Conservation (phyloP, 2,329 filamentous ascomycete species). For the Aaosphaeria pasadenensis region DNA sequence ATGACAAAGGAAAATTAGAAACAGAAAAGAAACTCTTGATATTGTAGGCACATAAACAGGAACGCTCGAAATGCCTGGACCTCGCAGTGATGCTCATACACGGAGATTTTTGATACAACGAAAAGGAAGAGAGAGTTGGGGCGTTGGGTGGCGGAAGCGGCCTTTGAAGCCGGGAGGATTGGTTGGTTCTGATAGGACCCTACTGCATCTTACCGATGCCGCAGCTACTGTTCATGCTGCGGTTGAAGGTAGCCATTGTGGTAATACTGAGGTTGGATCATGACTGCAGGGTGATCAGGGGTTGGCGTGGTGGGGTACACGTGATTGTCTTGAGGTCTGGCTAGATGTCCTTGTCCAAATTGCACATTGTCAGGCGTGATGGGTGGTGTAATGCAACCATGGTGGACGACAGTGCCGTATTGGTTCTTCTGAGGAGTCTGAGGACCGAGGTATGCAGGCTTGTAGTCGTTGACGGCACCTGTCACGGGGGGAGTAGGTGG, state of each 20-base stretch:
- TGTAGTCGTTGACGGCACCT: conserved; percentile 49
- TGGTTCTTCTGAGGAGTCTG: conserved; percentile 78
- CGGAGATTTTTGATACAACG: conserved; percentile 32
- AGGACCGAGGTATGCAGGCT: conserved; percentile 59
- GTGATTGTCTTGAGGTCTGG: conserved; percentile 20
- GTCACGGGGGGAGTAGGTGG: conserved; percentile 60
- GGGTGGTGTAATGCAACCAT: conserved; percentile 80
- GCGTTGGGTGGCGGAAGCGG: conserved; percentile 6
- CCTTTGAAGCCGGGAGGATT: not conserved
- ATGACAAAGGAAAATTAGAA: conserved; percentile 36
- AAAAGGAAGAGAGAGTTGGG: conserved; percentile 6
- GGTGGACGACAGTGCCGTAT: conserved; percentile 59
- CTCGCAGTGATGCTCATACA: conserved; percentile 41
- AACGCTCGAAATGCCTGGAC: conserved; percentile 37
- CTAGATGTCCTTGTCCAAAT: conserved; percentile 29
- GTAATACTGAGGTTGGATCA: conserved; percentile 33
- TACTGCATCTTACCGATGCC: not conserved
- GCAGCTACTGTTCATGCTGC: conserved; percentile 30
- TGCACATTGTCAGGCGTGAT: conserved; percentile 70
- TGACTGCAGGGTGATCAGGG: conserved; percentile 27
- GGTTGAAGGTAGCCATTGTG: conserved; percentile 33
- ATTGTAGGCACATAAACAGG: conserved; percentile 28
- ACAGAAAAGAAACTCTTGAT: conserved; percentile 30
- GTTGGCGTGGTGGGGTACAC: conserved; percentile 39
- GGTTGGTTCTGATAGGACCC: not conserved